Percentiles rank a stretch among this genome's conserved stretches.
Evolutionary conservation across 2,329 filamentous ascomycete species (phyloP).

Genomic region (Macrophomina tecta): DNA sequence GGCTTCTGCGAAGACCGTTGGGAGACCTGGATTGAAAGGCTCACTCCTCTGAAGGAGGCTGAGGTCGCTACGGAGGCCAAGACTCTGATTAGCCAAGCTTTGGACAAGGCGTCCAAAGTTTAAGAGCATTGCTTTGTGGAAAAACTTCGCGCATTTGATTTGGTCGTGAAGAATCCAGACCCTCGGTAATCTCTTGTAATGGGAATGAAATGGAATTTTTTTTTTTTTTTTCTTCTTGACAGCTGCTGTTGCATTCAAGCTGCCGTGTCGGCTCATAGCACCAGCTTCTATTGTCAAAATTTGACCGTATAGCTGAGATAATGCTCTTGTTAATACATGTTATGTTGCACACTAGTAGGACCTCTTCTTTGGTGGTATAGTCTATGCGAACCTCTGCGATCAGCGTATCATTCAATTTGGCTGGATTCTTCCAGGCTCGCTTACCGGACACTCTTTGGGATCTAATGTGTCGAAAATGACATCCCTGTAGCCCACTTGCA

Average conservation of each 20-base stretch:
- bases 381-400: slow-evolving; percentile 26
- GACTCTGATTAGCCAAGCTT: slow-evolving; percentile 6
- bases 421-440: not conserved
- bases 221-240: not conserved
- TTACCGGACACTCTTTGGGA: slow-evolving; percentile 48
- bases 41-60: slow-evolving; percentile 5
- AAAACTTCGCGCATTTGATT: not conserved
- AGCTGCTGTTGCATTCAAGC: not conserved
- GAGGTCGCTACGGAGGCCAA: slow-evolving; percentile 9
- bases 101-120: not conserved
- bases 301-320: too few relatives aligned
- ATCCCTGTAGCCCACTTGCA: slow-evolving; percentile 49
- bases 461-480: slow-evolving; percentile 54
- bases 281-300: too few relatives aligned
- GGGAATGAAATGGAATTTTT: not conserved
- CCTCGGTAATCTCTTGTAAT: not conserved
- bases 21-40: slow-evolving; percentile 22
- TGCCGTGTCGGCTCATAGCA: not conserved
- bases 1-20: slow-evolving; percentile 27
- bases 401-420: not conserved
- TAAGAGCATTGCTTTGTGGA: not conserved
- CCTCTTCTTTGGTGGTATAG: slow-evolving; percentile 45
- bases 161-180: not conserved
- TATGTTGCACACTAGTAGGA: slow-evolving; percentile 35
- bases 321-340: not conserved